These are phyloP conservation scores for Coemansia sp. DNA, from an alignment of 192 early-diverging fungal species.

Conservation along the genomic window DNA sequence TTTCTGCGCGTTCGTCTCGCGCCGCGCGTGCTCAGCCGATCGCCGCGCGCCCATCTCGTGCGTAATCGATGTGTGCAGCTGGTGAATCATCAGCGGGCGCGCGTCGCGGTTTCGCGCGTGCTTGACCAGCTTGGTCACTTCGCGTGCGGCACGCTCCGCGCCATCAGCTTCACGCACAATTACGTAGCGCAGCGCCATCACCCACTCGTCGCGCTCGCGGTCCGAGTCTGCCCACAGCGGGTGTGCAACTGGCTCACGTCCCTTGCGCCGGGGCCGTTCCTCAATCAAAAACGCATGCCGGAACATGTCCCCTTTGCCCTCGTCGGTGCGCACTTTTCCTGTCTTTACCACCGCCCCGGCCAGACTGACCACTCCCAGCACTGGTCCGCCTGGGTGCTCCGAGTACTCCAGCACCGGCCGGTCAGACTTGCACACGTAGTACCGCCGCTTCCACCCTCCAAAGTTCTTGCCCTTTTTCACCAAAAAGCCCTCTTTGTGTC, in stretches of 20 bases:
- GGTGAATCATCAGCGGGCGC: conserved; percentile 51
- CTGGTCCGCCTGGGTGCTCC: conserved; percentile 73
- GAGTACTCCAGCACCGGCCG: conserved; percentile 74
- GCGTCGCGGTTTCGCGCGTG: conserved; percentile 40
- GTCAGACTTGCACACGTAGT: conserved; percentile 68
- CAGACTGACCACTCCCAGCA: conserved; percentile 71
- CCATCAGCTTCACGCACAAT: conserved; percentile 55
- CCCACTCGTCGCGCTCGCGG: conserved; percentile 88
- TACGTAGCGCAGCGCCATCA: conserved; percentile 62
- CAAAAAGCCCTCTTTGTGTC: conserved; percentile 80
- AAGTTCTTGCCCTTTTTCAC: conserved; percentile 95
- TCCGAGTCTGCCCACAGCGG: conserved; percentile 89
- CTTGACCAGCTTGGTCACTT: conserved; percentile 41
- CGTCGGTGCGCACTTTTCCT: conserved; percentile 29
- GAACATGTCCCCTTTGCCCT: conserved; percentile 62
- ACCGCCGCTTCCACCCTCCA: conserved; percentile 94
- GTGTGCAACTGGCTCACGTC: conserved; percentile 65
- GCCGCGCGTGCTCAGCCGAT: conserved; percentile 41
- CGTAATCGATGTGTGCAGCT: conserved; percentile 50
- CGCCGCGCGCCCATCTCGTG: conserved; percentile 49
- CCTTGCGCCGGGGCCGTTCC: conserved; percentile 65
- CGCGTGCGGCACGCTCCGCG: conserved; percentile 46
- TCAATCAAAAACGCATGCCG: conserved; percentile 84
- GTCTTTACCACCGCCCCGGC: conserved; percentile 60
- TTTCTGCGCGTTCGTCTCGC: conserved; percentile 37